Conservation (phyloP, 2,329 filamentous ascomycete genomes). For the Berkeleyomyces basicola region DNA sequence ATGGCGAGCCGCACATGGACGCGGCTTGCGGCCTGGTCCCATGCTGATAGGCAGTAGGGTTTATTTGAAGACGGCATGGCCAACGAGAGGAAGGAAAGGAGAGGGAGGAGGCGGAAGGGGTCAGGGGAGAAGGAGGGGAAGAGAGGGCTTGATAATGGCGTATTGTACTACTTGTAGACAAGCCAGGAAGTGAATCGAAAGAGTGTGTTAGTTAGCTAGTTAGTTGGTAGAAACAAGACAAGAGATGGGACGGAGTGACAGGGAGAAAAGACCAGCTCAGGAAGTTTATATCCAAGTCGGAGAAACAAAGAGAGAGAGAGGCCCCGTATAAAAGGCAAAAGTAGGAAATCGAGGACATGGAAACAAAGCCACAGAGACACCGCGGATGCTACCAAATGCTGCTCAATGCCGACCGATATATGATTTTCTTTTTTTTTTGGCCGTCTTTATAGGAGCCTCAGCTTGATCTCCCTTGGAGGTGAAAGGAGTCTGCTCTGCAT, state of each 20-base stretch:
- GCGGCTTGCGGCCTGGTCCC: constrained; percentile 15
- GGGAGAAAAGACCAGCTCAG: neutral
- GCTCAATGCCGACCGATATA: neutral
- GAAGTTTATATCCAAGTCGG: neutral
- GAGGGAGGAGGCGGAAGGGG: neutral
- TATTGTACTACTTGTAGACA: neutral
- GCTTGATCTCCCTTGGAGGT: neutral
- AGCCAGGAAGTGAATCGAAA: neutral
- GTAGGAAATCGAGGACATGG: neutral
- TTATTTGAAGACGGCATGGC: constrained; percentile 1
- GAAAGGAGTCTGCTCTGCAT: neutral
- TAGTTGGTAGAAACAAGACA: neutral
- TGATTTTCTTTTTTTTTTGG: neutral
- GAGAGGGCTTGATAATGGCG: neutral
- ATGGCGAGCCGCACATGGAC: constrained; percentile 15
- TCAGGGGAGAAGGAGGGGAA: neutral
- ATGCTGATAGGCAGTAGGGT: constrained; percentile 13
- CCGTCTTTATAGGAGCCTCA: neutral
- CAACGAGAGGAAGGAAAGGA: neutral
- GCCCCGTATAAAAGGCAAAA: neutral
- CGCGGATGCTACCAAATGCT: neutral
- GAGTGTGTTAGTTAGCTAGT: no score
- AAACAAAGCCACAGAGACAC: neutral
- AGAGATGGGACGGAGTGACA: neutral
- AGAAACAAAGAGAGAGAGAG: neutral